A percentile compares a stretch with the other conserved stretches of the same genome.
Evolutionary conservation across 345 rosid species (phyloP).

Genomic region (Pugionium dolabratum): DNA sequence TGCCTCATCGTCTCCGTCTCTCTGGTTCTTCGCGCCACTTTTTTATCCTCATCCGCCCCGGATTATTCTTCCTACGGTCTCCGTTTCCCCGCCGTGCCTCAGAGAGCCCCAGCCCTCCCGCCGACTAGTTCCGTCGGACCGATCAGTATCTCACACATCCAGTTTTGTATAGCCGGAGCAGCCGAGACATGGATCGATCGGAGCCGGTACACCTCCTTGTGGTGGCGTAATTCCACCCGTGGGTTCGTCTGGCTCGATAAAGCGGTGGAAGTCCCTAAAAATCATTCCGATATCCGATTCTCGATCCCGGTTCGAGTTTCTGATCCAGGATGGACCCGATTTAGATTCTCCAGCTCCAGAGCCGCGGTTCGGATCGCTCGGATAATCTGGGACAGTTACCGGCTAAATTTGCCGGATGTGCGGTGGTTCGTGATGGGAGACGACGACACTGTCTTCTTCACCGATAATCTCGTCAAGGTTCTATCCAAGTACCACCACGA

Average conservation of each 20-base stretch:
- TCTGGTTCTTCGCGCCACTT: constrained; percentile 53
- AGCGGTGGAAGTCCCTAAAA: constrained; percentile 17
- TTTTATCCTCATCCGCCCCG: constrained; percentile 36
- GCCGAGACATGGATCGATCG: constrained; percentile 63
- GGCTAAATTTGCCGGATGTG: constrained; percentile 46
- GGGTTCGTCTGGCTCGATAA: constrained; percentile 74
- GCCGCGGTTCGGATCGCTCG: constrained; percentile 80
- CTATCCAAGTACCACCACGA: constrained; percentile 64
- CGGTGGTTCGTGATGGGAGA: constrained; percentile 98
- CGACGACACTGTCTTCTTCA: constrained; percentile 78
- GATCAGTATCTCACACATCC: constrained; percentile 70
- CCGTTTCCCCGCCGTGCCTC: constrained; percentile 38
- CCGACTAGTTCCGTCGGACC: constrained; percentile 33
- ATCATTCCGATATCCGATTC: neutral
- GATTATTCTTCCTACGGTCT: constrained; percentile 31
- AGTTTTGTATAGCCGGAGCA: constrained; percentile 69
- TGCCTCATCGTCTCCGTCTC: constrained; percentile 57
- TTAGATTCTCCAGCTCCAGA: constrained; percentile 56
- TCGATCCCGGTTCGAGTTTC: constrained; percentile 52
- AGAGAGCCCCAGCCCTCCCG: neutral
- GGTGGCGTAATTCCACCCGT: constrained; percentile 69
- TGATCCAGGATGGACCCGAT: constrained; percentile 55
- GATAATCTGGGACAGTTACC: constrained; percentile 62
- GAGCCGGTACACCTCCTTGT: constrained; percentile 51
- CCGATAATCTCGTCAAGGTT: constrained; percentile 62